Base-by-base conservation (phyloP, 2,329 filamentous ascomycete genomes). In the Aspergillus sojae region DNA sequence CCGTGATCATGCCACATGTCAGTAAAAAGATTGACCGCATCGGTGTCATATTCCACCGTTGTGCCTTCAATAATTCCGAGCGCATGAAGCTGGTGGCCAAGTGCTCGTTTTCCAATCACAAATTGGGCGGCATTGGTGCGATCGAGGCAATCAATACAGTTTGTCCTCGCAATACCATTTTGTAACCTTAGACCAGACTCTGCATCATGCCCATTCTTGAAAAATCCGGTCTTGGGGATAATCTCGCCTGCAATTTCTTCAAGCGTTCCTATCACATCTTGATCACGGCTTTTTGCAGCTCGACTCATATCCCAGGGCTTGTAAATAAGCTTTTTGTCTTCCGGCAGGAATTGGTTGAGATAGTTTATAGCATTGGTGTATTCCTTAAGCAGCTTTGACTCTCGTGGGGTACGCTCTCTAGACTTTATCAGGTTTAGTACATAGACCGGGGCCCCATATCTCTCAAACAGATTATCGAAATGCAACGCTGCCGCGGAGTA, bases 1-100 rank as follows among this genome's bases (percentile, higher is more conserved):
- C 95, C 95, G 74, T 99, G 95, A 70, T 96, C 93, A 76, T 98
- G 94, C 80, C 94, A 97, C 94, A 99, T 98, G 72, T 96, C 92
- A 1, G 95, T 98, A 71, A 99, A 97, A 11, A 97, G 86, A 71
- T 98, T 97, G 62, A 97, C 91, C 2, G 93, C 93, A 79, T 99
- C 95, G 0, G 93, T 97, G 72, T 99, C 95, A 74, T 97, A 99
- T 63, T 94, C 90, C 58, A 99, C 87, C 1, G 86, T 88, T 1
- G 91, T 90, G 43, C 90, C 86, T 62, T 89, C 87, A 32, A 98
- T 89, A 34, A 99, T 90, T 6, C 95, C 95, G 4, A 99, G 85
- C 3, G 94, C 94, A 75, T 97, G 91, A 10, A 99, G 85, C 78
- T 99, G 95, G 71, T 96, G 88, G 0, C 94, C 95, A 12, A 99